phyloP scores from a whole-genome alignment of 495 filamentous ascomycete genomes.

The Rhypophila decipiens region DNA sequence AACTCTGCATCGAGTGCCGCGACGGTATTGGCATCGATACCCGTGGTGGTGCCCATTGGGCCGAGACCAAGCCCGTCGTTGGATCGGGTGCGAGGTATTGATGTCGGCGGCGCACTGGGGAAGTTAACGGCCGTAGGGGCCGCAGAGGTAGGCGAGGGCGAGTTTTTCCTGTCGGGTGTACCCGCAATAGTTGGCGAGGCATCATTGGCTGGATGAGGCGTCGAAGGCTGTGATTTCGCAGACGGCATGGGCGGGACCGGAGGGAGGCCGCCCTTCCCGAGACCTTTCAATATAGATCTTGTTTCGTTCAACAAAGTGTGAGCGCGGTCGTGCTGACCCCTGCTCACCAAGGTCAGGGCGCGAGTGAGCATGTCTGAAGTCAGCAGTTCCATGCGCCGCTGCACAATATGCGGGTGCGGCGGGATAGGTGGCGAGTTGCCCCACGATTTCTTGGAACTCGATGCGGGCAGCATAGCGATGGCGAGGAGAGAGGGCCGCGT shows the following conservation, averaged over 20 bases:
- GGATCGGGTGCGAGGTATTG: constrained; percentile 31
- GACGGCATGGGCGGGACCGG: constrained; percentile 54
- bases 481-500: constrained; percentile 87
- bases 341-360: constrained; percentile 82
- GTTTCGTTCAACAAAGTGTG: constrained; percentile 89
- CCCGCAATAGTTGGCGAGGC: constrained; percentile 34
- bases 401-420: constrained; percentile 90
- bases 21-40: constrained; percentile 73
- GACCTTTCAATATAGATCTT: constrained; percentile 87
- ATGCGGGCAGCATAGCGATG: constrained; percentile 93
- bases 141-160: constrained; percentile 45
- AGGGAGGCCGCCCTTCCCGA: constrained; percentile 90
- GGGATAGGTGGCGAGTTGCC: constrained; percentile 79
- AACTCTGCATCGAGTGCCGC: constrained; percentile 85
- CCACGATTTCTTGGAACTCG: constrained; percentile 54
- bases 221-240: constrained; percentile 40
- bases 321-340: constrained; percentile 88
- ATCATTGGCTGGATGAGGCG: constrained; percentile 41
- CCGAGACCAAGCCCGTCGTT: constrained; percentile 40
- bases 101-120: constrained; percentile 12
- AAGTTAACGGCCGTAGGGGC: constrained; percentile 31
- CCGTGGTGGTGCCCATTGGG: constrained; percentile 59
- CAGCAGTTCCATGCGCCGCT: constrained; percentile 94
- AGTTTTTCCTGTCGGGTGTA: constrained; percentile 44
- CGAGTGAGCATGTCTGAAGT: constrained; percentile 98